Evolutionary conservation across 352 stramenopile genomes (phyloP), one percentile per base, ranked within the genome.

Genomic region (Phytophthora syringae): DNA sequence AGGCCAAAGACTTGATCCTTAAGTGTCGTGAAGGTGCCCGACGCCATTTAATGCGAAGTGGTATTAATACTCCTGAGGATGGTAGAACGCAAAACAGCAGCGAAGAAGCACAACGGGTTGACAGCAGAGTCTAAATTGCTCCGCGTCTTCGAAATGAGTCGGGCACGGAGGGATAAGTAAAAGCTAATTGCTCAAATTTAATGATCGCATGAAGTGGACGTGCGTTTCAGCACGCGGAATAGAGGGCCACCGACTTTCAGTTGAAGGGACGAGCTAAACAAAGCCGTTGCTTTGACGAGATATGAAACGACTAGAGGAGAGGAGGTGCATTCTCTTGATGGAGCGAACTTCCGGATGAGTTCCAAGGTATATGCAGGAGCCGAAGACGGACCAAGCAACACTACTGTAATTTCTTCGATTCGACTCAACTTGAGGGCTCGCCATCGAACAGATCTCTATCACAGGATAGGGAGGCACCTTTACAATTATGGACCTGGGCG

Each of bases 1-100:
- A 90, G 18, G 74, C 79, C n/a, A 92, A 89, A 45, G 54, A 82
- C 11, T 72, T 90, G 39, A 76, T 90, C 21, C 50, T 57, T 0
- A 76, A 75, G 10, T 79, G 70, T 11, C 64, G 67, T 7, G 32
- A 56, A 20, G 79, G 69, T 4, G 77, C 83, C 0, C 66, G 82
- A 3, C 72, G 68, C 36, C 70, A 74, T 34, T 63, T 67, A 30
- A 18, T 71, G 24, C 56, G 36, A 39, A 11, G 20, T 37, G 36
- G 30, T n/a, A n/a, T n/a, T n/a, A n/a, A n/a, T 16, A 16, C 7
- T 21, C n/a, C 16, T 21, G 37, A 22, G 20, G 37, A 7, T 4
- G 37, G 7, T 20, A 20, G 2, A 42, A 42, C 7, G 15, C 20
- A 13, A 5, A 16, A 42, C 2, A 42, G 15, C 16, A 57, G n/a